Evolutionary conservation across 2,329 filamentous ascomycete genomes (phyloP).

Genomic region (Penicillium sp.): DNA sequence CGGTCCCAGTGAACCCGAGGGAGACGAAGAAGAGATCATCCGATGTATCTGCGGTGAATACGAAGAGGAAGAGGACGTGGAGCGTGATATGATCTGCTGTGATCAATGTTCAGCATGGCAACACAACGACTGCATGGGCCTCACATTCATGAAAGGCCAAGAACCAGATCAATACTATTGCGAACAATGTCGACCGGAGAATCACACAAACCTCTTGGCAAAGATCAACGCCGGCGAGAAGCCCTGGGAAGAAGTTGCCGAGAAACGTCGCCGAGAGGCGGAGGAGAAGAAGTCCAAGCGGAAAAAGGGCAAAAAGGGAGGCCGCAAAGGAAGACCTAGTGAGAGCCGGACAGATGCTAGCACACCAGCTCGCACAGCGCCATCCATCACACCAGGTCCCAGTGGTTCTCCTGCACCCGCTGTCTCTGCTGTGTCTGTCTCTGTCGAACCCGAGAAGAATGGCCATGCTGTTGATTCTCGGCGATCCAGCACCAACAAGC

Average conservation of each 20-base stretch:
- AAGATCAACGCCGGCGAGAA: constrained; percentile 77
- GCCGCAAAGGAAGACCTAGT: constrained; percentile 64
- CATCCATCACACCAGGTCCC: constrained; percentile 30
- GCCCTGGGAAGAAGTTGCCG: constrained; percentile 75
- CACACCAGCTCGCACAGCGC: constrained; percentile 38
- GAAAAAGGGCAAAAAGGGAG: constrained; percentile 56
- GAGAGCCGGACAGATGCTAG: constrained; percentile 56
- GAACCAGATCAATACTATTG: constrained; percentile 86
- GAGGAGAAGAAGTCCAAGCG: constrained; percentile 58
- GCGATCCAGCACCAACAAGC: constrained; percentile 41
- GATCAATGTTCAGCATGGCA: constrained; percentile 94
- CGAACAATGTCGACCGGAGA: constrained; percentile 80
- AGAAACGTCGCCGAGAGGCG: constrained; percentile 62
- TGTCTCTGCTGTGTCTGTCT: constrained; percentile 27
- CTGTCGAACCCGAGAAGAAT: constrained; percentile 31
- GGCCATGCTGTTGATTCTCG: constrained; percentile 24
- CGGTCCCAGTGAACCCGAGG: constrained; percentile 53
- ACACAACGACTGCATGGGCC: constrained; percentile 92
- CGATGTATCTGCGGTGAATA: constrained; percentile 91
- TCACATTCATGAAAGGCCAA: constrained; percentile 73
- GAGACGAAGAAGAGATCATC: constrained; percentile 75
- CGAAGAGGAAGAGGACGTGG: constrained; percentile 79
- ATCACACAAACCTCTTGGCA: constrained; percentile 77
- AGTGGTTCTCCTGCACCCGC: constrained; percentile 25
- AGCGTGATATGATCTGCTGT: constrained; percentile 93